phyloP scores from a whole-genome alignment of 1,139 yeast genomes.

The Pichia inconspicua region DNA sequence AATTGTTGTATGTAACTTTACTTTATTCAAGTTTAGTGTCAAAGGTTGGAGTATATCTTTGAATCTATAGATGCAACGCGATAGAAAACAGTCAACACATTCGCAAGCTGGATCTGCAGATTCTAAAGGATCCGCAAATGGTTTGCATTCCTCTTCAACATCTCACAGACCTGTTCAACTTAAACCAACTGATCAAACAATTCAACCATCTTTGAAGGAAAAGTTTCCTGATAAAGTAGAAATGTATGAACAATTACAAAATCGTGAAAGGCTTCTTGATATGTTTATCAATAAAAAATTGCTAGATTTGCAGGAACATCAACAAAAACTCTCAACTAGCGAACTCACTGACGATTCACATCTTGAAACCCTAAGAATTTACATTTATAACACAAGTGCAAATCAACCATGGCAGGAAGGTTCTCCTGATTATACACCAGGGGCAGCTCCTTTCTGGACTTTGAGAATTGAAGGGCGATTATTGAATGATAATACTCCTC shows the following conservation, averaged over 20 bases:
- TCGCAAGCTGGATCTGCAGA: constrained; percentile 1
- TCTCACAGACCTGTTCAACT: constrained; percentile 24
- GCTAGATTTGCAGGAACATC: constrained; percentile 69
- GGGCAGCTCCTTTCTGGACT: constrained; percentile 59
- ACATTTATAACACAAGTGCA: constrained; percentile 71
- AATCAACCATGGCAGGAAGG: constrained; percentile 84
- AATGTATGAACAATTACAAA: constrained; percentile 59
- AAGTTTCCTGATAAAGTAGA: constrained; percentile 65
- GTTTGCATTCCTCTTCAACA: constrained; percentile 8
- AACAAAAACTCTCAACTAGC: constrained; percentile 28
- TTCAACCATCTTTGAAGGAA: constrained; percentile 52
- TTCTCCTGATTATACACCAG: neutral
- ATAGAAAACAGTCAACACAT: neutral
- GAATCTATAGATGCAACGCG: constrained; percentile 1
- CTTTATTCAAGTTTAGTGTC: no score
- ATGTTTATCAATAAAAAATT: constrained; percentile 75
- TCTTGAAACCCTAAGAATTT: constrained; percentile 61
- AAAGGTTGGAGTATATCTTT: neutral
- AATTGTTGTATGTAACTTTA: no score
- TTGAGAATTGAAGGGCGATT: constrained; percentile 81
- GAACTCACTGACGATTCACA: constrained; percentile 34
- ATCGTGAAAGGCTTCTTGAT: constrained; percentile 75
- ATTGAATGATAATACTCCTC: constrained; percentile 35
- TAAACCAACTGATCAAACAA: constrained; percentile 66
- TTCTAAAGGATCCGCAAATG: constrained; percentile 9